phyloP scores from a whole-genome alignment of 2,329 filamentous ascomycete species.

The Fusarium abutilonis region DNA sequence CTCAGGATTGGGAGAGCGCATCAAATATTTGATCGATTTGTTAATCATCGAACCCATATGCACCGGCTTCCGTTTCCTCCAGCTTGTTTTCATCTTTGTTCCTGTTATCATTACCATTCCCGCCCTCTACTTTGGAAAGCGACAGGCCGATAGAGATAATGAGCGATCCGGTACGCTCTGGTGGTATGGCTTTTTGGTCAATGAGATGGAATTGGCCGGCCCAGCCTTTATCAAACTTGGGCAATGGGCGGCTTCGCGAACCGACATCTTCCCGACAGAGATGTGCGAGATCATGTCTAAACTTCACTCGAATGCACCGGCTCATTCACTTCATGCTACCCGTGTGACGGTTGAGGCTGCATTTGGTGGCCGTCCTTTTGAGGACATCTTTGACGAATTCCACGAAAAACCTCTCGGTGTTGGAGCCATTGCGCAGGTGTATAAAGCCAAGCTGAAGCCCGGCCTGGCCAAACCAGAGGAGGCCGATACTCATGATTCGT shows the following conservation, averaged over 20 bases:
- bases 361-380: constrained; percentile 81
- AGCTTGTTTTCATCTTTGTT: constrained; percentile 88
- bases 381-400: constrained; percentile 97
- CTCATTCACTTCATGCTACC: constrained; percentile 84
- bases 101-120: constrained; percentile 86
- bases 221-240: constrained; percentile 99
- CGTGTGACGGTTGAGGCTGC: constrained; percentile 82
- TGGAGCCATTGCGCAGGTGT: constrained; percentile 96
- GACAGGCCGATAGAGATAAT: constrained; percentile 71
- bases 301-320: constrained; percentile 92
- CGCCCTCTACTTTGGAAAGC: constrained; percentile 78
- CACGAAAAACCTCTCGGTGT: constrained; percentile 89
- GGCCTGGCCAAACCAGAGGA: constrained; percentile 73
- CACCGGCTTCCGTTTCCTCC: constrained; percentile 87
- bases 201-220: constrained; percentile 89
- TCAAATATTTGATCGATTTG: constrained; percentile 74
- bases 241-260: constrained; percentile 96
- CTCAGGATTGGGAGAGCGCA: constrained; percentile 63
- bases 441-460: constrained; percentile 90
- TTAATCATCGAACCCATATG: constrained; percentile 87
- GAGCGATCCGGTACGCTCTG: constrained; percentile 85
- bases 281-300: constrained; percentile 95
- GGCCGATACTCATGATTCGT: constrained; percentile 59
- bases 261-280: constrained; percentile 94
- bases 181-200: constrained; percentile 94